Percentiles rank a stretch among this genome's conserved stretches.
phyloP scores from a whole-genome alignment of 2,329 filamentous ascomycete species.

The Rhynchosporium agropyri region DNA sequence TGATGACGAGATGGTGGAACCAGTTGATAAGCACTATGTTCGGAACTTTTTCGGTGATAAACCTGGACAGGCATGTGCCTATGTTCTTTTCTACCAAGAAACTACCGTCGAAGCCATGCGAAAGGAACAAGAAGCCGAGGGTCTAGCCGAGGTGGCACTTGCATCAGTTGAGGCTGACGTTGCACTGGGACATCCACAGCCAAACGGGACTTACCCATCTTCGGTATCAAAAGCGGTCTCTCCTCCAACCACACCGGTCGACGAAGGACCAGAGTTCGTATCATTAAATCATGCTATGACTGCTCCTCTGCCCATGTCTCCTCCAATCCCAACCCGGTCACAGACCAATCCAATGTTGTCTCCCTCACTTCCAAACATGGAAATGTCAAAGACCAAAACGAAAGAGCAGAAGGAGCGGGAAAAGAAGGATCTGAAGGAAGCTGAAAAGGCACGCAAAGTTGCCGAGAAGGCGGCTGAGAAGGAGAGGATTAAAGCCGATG shows the following conservation, averaged over 20 bases:
- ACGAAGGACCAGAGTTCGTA: conserved; percentile 56
- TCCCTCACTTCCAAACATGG: conserved; percentile 34
- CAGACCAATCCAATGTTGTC: conserved; percentile 42
- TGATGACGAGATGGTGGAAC: conserved; percentile 98
- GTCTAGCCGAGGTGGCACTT: conserved; percentile 60
- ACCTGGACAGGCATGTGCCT: conserved; percentile 87
- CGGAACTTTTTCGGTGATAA: conserved; percentile 96
- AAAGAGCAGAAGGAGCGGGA: conserved; percentile 67
- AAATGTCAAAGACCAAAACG: conserved; percentile 43
- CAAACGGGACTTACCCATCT: conserved; percentile 46
- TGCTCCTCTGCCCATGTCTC: conserved; percentile 43
- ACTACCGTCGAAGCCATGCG: conserved; percentile 69
- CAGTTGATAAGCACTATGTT: conserved; percentile 94
- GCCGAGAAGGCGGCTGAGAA: conserved; percentile 49
- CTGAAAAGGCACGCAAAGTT: conserved; percentile 47
- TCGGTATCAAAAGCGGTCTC: conserved; percentile 55
- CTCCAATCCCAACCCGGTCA: conserved; percentile 34
- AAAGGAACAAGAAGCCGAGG: conserved; percentile 83
- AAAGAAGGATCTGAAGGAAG: conserved; percentile 67
- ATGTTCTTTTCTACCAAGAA: conserved; percentile 97
- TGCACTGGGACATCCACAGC: conserved; percentile 52
- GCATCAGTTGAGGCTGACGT: conserved; percentile 60
- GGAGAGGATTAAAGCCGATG: conserved; percentile 48
- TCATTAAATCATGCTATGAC: conserved; percentile 69
- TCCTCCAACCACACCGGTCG: conserved; percentile 50